Conservation (phyloP, 352 stramenopile genomes). For the Salisapilia sapeloensis region DNA sequence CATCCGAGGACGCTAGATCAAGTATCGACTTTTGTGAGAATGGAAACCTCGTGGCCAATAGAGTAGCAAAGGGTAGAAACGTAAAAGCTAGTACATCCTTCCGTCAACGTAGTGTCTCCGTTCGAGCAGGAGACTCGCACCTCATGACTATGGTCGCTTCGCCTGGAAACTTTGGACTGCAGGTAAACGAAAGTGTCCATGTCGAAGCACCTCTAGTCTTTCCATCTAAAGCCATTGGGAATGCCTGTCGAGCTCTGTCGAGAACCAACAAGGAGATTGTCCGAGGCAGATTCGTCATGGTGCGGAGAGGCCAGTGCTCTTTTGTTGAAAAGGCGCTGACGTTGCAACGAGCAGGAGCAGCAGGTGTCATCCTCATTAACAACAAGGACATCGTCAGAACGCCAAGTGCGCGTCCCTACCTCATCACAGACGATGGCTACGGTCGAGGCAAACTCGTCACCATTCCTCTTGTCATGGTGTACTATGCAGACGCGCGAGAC, state of each 20-base stretch:
- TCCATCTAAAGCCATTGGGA: constrained; percentile 14
- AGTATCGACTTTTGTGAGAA: constrained; percentile 20
- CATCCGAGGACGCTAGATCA: not conserved
- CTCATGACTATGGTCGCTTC: constrained; percentile 49
- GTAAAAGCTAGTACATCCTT: constrained; percentile 5
- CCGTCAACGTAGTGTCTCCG: constrained; percentile 31
- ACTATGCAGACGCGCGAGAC: constrained; percentile 21
- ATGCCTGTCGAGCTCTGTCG: constrained; percentile 24
- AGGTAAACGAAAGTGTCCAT: constrained; percentile 15
- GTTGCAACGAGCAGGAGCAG: constrained; percentile 33
- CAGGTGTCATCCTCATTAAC: constrained; percentile 55
- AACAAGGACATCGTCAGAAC: constrained; percentile 20
- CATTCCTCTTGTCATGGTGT: constrained; percentile 60
- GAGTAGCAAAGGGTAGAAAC: constrained; percentile 13
- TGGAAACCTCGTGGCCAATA: constrained; percentile 17
- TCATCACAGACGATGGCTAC: constrained; percentile 35
- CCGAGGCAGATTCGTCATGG: constrained; percentile 44
- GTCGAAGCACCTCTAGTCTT: constrained; percentile 41
- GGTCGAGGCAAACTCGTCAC: constrained; percentile 19
- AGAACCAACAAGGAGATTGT: constrained; percentile 6
- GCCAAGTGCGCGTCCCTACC: constrained; percentile 33
- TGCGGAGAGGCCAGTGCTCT: constrained; percentile 44
- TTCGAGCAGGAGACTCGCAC: constrained; percentile 36
- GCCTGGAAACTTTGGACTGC: constrained; percentile 41
- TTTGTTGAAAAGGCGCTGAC: constrained; percentile 63